phyloP scores from a whole-genome alignment of 2,329 filamentous ascomycete species.

The Colletotrichum plurivorum region DNA sequence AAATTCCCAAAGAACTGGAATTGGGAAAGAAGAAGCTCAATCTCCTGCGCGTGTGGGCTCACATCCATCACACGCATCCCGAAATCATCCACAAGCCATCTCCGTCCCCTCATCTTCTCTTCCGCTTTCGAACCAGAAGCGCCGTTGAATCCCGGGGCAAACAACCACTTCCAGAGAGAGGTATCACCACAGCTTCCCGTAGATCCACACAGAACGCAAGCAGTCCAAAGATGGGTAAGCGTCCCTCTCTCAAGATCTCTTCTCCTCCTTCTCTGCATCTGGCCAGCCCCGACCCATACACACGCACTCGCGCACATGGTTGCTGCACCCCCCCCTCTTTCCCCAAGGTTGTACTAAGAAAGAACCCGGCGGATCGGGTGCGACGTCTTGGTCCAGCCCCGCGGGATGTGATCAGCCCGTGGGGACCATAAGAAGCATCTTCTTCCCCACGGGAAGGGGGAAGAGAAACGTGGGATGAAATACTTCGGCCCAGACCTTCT shows the following conservation, averaged over 20 bases:
- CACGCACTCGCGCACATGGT: no score
- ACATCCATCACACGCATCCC: no score
- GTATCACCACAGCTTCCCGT: no score
- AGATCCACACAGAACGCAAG: constrained; percentile 24
- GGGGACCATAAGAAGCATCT: constrained; percentile 41
- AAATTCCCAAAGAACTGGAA: constrained; percentile 25
- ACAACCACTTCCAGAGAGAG: constrained; percentile 8
- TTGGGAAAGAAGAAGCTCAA: constrained; percentile 20
- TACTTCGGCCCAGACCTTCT: constrained; percentile 28
- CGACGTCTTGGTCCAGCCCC: constrained; percentile 32
- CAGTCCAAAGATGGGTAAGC: constrained; percentile 38
- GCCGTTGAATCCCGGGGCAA: constrained; percentile 21
- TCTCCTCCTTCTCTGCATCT: no score
- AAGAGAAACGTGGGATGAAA: constrained; percentile 21
- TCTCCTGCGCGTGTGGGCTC: not conserved
- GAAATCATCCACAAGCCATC: no score
- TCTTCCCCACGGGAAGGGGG: constrained; percentile 38
- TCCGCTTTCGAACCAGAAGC: not conserved
- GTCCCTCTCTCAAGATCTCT: not conserved
- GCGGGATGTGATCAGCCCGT: constrained; percentile 36
- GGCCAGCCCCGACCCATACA: no score
- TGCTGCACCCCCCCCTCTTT: constrained; percentile 19
- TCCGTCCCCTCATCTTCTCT: no score
- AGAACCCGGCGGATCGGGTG: constrained; percentile 31
- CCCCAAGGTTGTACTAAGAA: constrained; percentile 7